Percentiles rank a stretch among this genome's conserved stretches.
Conservation (phyloP, 768 basidiomycete genomes). For the Lentinula raphanica region DNA sequence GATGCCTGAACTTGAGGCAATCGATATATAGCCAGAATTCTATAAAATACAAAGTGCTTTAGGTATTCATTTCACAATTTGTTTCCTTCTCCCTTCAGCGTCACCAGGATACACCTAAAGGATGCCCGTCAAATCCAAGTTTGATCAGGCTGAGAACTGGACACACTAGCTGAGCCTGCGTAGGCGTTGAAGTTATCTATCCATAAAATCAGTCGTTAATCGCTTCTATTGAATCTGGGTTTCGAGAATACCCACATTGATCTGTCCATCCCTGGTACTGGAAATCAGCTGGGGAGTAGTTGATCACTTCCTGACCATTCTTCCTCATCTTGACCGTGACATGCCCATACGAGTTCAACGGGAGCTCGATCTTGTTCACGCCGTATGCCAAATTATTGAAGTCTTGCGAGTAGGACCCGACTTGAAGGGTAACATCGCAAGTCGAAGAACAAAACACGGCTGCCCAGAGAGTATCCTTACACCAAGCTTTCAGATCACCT, state of each 20-base stretch:
- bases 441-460: slow-evolving; percentile 52
- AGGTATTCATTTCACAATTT: not conserved
- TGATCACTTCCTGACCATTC: slow-evolving; percentile 44
- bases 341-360: slow-evolving; percentile 47
- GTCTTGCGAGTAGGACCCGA: slow-evolving; percentile 34
- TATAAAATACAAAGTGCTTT: not conserved
- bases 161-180: slow-evolving; percentile 44
- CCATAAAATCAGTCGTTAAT: slow-evolving; percentile 16
- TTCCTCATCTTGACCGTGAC: slow-evolving; percentile 54
- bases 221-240: not conserved
- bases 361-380: slow-evolving; percentile 56
- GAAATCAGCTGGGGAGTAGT: slow-evolving; percentile 43
- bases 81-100: not conserved
- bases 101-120: not conserved
- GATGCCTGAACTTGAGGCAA: not conserved
- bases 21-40: not conserved
- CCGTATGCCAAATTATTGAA: slow-evolving; percentile 42
- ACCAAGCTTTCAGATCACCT: slow-evolving; percentile 44
- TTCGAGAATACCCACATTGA: slow-evolving; percentile 22
- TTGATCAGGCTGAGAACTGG: not conserved
- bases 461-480: slow-evolving; percentile 61
- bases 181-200: slow-evolving; percentile 64
- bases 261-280: slow-evolving; percentile 29
- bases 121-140: not conserved
- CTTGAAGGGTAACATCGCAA: slow-evolving; percentile 47